Evolutionary conservation across 768 basidiomycete genomes (phyloP).

Genomic region (Boletus pseudo-olivaceus): DNA sequence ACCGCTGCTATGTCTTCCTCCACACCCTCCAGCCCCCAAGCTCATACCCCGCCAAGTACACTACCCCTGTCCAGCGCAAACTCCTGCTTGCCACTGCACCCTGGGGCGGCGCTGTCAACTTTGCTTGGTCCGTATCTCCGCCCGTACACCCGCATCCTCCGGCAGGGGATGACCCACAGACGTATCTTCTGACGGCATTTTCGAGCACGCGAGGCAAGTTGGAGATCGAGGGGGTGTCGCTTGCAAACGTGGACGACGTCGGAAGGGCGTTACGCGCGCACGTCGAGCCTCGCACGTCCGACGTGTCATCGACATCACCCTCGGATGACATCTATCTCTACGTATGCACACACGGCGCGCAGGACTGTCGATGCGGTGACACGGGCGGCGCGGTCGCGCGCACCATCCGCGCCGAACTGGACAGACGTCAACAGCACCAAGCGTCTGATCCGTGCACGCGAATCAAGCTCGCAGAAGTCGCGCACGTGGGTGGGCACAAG

Average conservation of each 20-base stretch:
- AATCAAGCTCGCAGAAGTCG: conserved; percentile 57
- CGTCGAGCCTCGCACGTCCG: conserved; percentile 24
- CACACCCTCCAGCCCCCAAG: conserved; percentile 48
- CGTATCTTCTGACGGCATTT: conserved; percentile 50
- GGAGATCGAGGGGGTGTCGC: conserved; percentile 45
- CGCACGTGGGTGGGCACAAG: conserved; percentile 85
- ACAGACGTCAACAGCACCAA: conserved; percentile 32
- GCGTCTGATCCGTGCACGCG: conserved; percentile 29
- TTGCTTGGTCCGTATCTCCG: conserved; percentile 46
- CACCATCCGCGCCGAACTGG: conserved; percentile 53
- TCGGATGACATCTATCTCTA: conserved; percentile 45
- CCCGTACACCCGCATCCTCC: conserved; percentile 7
- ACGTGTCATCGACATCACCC: not conserved
- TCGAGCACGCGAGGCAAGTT: conserved; percentile 44
- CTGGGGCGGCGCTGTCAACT: conserved; percentile 60
- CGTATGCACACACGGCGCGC: conserved; percentile 74
- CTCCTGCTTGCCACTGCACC: conserved; percentile 42
- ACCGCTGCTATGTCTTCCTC: conserved; percentile 54
- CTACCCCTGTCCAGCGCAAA: conserved; percentile 48
- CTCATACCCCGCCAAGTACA: conserved; percentile 44
- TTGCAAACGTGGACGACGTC: conserved; percentile 50
- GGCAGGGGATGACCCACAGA: conserved; percentile 9
- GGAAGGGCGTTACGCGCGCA: conserved; percentile 34
- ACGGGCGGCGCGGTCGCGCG: conserved; percentile 55
- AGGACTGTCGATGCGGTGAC: conserved; percentile 79